Evolutionary conservation across 1,139 yeast species (phyloP).

Genomic region (Saccharomyces hybrid): DNA sequence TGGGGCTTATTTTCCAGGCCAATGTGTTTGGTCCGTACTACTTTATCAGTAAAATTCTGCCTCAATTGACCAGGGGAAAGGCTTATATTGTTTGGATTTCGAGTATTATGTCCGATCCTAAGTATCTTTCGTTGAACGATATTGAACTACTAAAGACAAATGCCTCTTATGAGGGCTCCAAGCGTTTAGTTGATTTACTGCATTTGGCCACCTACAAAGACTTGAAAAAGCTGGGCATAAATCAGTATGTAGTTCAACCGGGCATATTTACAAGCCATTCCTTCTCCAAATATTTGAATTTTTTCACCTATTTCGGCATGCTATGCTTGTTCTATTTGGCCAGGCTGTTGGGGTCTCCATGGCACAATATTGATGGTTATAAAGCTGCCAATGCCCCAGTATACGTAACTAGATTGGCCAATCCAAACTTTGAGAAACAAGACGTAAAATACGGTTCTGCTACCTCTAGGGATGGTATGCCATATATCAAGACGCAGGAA

Average conservation of each 20-base stretch:
- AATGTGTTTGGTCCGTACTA: constrained; percentile 94
- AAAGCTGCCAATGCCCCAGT: constrained; percentile 84
- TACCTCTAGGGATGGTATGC: constrained; percentile 54
- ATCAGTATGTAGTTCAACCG: constrained; percentile 80
- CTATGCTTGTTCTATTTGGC: constrained; percentile 75
- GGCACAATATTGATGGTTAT: constrained; percentile 85
- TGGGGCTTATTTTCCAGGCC: constrained; percentile 90
- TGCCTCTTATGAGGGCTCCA: constrained; percentile 86
- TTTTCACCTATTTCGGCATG: constrained; percentile 82
- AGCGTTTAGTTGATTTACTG: constrained; percentile 74
- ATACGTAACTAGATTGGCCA: constrained; percentile 46
- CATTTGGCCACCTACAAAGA: constrained; percentile 62
- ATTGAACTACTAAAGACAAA: constrained; percentile 58
- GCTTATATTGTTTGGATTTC: constrained; percentile 81
- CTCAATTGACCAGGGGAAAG: constrained; percentile 45
- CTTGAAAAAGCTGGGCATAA: constrained; percentile 46
- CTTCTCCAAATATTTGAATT: constrained; percentile 65
- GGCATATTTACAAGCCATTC: constrained; percentile 88
- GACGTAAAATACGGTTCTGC: constrained; percentile 70
- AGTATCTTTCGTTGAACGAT: constrained; percentile 64
- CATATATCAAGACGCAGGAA: constrained; percentile 47
- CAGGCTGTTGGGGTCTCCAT: constrained; percentile 70
- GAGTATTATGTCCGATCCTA: constrained; percentile 68
- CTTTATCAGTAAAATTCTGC: constrained; percentile 54
- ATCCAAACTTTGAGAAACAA: constrained; percentile 41